phyloP scores from a whole-genome alignment of 2,329 filamentous ascomycete species.

The Hypoxylon sp. region DNA sequence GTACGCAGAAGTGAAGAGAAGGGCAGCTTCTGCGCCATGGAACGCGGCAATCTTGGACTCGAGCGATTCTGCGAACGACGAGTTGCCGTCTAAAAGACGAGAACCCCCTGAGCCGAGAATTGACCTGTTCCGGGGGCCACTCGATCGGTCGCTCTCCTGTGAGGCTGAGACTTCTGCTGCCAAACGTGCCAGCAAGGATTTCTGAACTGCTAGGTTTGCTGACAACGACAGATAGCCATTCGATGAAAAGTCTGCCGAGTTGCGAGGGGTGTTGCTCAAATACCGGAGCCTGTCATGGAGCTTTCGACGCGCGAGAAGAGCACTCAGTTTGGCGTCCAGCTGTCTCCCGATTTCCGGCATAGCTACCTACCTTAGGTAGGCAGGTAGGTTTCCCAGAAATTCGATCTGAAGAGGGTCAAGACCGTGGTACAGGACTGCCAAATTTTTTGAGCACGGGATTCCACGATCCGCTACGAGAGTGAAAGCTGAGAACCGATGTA shows the following conservation, averaged over 20 bases:
- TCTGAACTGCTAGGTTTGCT: slow-evolving; percentile 57
- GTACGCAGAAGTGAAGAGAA: slow-evolving; percentile 67
- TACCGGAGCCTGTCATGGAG: slow-evolving; percentile 52
- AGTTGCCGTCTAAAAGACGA: slow-evolving; percentile 62
- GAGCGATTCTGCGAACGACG: slow-evolving; percentile 52
- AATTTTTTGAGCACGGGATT: not conserved
- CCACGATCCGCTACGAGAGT: not conserved
- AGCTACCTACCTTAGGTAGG: no score
- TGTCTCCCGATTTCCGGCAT: slow-evolving; percentile 18
- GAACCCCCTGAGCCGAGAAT: slow-evolving; percentile 59
- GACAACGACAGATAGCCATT: slow-evolving; percentile 83
- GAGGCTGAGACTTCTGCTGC: slow-evolving; percentile 31
- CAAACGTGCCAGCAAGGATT: slow-evolving; percentile 65
- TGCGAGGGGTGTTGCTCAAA: slow-evolving; percentile 67
- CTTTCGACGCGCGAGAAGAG: slow-evolving; percentile 37
- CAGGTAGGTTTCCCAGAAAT: no score
- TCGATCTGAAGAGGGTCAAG: not conserved
- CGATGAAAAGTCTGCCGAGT: slow-evolving; percentile 78
- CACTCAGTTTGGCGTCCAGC: slow-evolving; percentile 36
- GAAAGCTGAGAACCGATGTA: slow-evolving; percentile 17
- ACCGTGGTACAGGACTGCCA: not conserved
- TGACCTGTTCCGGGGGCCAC: slow-evolving; percentile 1
- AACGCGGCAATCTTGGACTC: slow-evolving; percentile 58
- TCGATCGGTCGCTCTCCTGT: not conserved
- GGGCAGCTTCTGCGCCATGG: slow-evolving; percentile 54